Percentiles rank a stretch among this genome's conserved stretches.
These are phyloP conservation scores for Apiospora pterosperma DNA, from an alignment of 2,329 filamentous ascomycete genomes.

Conservation along the genomic window DNA sequence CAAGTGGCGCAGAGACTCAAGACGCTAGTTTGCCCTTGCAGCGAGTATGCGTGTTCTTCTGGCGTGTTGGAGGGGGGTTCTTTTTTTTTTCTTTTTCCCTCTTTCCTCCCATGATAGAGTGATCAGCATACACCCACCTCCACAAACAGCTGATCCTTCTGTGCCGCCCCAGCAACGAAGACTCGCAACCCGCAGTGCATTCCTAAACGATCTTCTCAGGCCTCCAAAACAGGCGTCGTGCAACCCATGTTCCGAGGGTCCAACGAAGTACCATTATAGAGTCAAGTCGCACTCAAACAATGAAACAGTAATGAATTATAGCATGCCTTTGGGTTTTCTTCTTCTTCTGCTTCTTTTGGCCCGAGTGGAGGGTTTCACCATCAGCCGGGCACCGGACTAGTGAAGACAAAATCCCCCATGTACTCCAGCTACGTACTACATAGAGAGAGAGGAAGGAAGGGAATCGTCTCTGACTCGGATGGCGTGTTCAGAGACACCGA, in stretches of 20 bases:
- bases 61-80: background rate
- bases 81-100: background rate
- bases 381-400: background rate
- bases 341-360: too few species aligned
- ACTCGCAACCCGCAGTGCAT: background rate
- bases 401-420: background rate
- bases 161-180: background rate
- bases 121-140: background rate
- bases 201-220: background rate
- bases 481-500: background rate
- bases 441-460: background rate
- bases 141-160: background rate
- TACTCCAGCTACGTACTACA: background rate
- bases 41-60: background rate
- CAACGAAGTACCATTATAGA: background rate
- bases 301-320: background rate
- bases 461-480: background rate
- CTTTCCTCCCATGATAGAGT: background rate
- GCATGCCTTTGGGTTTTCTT: background rate
- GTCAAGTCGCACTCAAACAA: background rate
- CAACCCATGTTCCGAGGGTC: background rate
- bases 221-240: conserved; percentile 1
- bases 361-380: background rate
- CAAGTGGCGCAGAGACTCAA: background rate
- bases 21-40: background rate